phyloP scores from a whole-genome alignment of 345 rosid species.

The Linum usitatissimum region DNA sequence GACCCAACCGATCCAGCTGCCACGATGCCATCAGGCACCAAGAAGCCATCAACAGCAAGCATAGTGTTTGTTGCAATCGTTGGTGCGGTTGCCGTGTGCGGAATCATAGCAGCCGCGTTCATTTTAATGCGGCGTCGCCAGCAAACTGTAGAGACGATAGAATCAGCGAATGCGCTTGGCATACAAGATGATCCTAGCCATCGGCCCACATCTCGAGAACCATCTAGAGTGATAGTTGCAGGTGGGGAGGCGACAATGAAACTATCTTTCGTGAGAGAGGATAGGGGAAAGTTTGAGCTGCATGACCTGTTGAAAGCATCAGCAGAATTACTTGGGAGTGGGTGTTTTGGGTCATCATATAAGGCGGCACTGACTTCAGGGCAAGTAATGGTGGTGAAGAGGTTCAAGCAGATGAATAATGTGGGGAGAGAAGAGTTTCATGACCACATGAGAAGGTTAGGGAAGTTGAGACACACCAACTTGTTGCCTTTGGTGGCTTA shows the following conservation, averaged over 20 bases:
- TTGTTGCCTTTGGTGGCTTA: conserved; percentile 75
- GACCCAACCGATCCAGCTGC: not conserved
- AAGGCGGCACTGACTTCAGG: conserved; percentile 46
- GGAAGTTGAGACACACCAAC: conserved; percentile 59
- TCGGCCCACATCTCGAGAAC: conserved; percentile 29
- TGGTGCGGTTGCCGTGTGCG: conserved; percentile 15
- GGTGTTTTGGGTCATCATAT: conserved; percentile 74
- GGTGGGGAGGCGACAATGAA: conserved; percentile 25
- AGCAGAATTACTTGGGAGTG: conserved; percentile 83
- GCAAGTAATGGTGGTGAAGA: conserved; percentile 63
- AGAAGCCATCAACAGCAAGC: conserved; percentile 9
- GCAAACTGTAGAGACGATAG: conserved; percentile 17
- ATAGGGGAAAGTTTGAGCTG: conserved; percentile 58
- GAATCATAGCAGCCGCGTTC: conserved; percentile 12
- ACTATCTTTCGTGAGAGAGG: conserved; percentile 59
- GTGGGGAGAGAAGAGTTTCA: conserved; percentile 66
- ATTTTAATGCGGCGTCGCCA: conserved; percentile 13
- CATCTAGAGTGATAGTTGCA: conserved; percentile 4
- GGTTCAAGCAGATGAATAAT: conserved; percentile 79
- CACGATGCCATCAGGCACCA: not conserved
- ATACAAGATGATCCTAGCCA: not conserved
- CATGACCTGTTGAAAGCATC: conserved; percentile 69
- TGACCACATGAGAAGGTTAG: conserved; percentile 74
- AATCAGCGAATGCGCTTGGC: conserved; percentile 12
- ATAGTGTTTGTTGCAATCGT: conserved; percentile 21